Evolutionary conservation across 129 eudicot genomes (phyloP).

Genomic region (Lactuca saligna): DNA sequence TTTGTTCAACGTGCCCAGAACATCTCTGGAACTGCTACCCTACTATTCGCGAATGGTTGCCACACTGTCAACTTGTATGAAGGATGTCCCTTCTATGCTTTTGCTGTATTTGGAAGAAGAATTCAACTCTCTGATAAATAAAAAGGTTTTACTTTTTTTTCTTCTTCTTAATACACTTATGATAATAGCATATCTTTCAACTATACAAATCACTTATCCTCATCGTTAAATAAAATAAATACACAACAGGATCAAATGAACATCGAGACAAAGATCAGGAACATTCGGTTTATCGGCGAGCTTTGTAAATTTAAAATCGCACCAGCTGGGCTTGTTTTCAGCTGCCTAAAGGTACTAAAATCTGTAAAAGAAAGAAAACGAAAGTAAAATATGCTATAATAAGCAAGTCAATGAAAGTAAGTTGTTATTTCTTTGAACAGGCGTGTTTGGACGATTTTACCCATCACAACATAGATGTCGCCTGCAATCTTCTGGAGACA

Average conservation of each 20-base stretch:
- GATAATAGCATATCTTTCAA: not conserved
- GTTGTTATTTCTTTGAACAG: conserved; percentile 35
- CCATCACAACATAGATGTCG: conserved; percentile 97
- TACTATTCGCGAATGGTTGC: conserved; percentile 98
- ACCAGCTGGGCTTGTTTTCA: conserved; percentile 82
- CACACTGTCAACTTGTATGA: conserved; percentile 94
- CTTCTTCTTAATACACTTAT: conserved; percentile 1
- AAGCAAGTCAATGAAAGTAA: not conserved
- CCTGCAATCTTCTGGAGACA: conserved; percentile 98
- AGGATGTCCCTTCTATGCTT: conserved; percentile 87
- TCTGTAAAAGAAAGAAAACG: too few species aligned
- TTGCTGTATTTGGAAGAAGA: conserved; percentile 92
- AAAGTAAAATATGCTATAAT: too few species aligned
- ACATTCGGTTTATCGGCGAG: conserved; percentile 92
- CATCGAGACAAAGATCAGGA: conserved; percentile 91
- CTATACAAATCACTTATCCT: conserved; percentile 10
- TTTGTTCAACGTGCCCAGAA: conserved; percentile 89
- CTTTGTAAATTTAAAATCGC: conserved; percentile 95
- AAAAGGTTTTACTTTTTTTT: conserved; percentile 56
- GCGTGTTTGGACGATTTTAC: conserved; percentile 95
- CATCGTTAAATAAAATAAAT: not conserved
- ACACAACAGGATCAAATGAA: conserved; percentile 88
- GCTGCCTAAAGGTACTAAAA: conserved; percentile 78
- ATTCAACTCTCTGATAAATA: conserved; percentile 74
- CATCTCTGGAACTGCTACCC: conserved; percentile 82